These are phyloP conservation scores for Papiliotrema terrestris DNA, from an alignment of 1,284 basidiomycete genomes.

Conservation along the genomic window DNA sequence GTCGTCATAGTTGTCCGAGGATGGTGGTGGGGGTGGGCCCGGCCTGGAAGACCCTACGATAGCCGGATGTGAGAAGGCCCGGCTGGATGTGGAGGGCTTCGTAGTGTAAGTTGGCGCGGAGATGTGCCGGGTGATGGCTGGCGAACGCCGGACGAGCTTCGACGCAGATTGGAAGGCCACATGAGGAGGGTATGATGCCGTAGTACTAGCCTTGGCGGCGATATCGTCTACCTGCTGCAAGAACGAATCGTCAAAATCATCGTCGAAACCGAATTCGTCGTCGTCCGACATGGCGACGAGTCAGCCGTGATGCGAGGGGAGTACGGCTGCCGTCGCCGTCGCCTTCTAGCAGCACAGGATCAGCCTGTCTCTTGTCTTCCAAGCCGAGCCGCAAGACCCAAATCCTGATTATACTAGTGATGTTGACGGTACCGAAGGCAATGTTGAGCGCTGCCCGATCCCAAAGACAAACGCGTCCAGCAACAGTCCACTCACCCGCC, in stretches of 20 bases:
- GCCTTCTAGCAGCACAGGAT: too few species aligned
- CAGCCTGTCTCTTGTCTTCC: too few species aligned
- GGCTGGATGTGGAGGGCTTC: neutral
- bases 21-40: neutral
- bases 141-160: neutral
- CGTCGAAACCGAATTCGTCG: constrained; percentile 19
- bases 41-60: neutral
- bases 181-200: neutral
- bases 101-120: neutral
- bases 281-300: constrained; percentile 30
- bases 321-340: too few species aligned
- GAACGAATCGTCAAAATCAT: constrained; percentile 43
- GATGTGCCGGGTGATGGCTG: neutral
- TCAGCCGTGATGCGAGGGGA: too few species aligned
- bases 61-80: neutral
- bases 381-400: too few species aligned
- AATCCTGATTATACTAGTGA: too few species aligned
- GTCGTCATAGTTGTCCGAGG: constrained; percentile 19
- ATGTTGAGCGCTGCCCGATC: neutral
- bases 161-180: neutral
- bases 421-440: too few species aligned
- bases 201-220: constrained; percentile 15
- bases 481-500: too few species aligned
- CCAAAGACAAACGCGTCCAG: too few species aligned
- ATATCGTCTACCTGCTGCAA: constrained; percentile 38